A percentile compares a stretch with the other conserved stretches of the same genome.
phyloP scores from a whole-genome alignment of 345 rosid genomes.

The Populus nigra region DNA sequence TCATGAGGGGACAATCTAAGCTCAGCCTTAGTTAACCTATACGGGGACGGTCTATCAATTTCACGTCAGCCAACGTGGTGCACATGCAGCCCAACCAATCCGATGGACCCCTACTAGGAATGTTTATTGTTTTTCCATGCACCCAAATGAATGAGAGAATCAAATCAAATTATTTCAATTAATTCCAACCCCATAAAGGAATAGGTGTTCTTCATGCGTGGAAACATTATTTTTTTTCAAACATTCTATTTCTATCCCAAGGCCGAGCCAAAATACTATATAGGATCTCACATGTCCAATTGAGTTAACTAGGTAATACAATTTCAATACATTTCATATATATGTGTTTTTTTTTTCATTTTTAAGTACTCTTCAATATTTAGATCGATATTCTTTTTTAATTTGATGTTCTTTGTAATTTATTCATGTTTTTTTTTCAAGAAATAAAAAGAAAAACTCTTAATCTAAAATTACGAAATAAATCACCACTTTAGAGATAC shows the following conservation, averaged over 20 bases:
- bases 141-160: background rate
- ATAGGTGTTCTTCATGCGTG: background rate
- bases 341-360: no score
- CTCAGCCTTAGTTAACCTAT: slow-evolving; percentile 26
- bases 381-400: no score
- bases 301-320: no score
- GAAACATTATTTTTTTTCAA: no score
- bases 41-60: slow-evolving; percentile 32
- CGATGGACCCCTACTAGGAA: slow-evolving; percentile 2
- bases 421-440: no score
- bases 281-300: background rate
- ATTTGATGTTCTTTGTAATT: no score
- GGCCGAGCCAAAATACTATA: background rate
- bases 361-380: no score
- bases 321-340: no score
- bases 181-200: background rate
- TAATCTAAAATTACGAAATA: no score
- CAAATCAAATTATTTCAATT: background rate
- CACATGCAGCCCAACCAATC: slow-evolving; percentile 47
- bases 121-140: background rate
- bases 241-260: background rate
- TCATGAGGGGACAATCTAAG: slow-evolving; percentile 30
- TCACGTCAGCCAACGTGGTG: slow-evolving; percentile 41
- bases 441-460: no score
- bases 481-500: no score